These are phyloP conservation scores for Scleroderma citrinum DNA, from an alignment of 768 basidiomycete species.

Conservation along the genomic window DNA sequence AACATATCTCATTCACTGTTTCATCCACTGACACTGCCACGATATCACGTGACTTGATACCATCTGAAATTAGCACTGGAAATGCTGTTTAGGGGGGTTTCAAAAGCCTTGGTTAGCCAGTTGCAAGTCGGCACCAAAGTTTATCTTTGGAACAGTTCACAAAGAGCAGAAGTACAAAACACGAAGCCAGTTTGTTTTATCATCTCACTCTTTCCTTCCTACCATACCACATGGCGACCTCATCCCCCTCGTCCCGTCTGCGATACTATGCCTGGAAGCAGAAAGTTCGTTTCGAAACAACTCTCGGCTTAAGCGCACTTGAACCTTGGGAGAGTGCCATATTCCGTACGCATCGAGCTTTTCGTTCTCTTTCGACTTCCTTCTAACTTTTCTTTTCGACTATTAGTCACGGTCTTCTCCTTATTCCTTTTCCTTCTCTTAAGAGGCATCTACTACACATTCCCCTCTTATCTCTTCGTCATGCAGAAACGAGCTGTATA, in stretches of 20 bases:
- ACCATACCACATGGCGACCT: conserved; percentile 1
- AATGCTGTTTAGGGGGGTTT: no score
- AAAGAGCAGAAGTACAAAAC: no score
- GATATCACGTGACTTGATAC: no score
- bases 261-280: conserved; percentile 43
- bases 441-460: conserved; percentile 48
- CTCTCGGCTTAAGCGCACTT: conserved; percentile 53
- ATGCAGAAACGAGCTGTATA: conserved; percentile 51
- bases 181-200: no score
- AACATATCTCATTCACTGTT: no score
- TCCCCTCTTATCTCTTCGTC: conserved; percentile 51
- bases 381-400: background rate
- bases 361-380: background rate
- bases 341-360: conserved; percentile 38
- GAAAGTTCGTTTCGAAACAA: conserved; percentile 52
- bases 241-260: conserved; percentile 16
- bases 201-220: background rate
- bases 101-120: no score
- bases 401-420: conserved; percentile 36
- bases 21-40: no score
- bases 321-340: conserved; percentile 68
- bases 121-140: no score
- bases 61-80: no score
- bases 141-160: no score
- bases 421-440: conserved; percentile 40